Percentiles rank a stretch among this genome's conserved stretches.
phyloP scores from a whole-genome alignment of 129 eudicot species.

The Dittrichia graveolens region DNA sequence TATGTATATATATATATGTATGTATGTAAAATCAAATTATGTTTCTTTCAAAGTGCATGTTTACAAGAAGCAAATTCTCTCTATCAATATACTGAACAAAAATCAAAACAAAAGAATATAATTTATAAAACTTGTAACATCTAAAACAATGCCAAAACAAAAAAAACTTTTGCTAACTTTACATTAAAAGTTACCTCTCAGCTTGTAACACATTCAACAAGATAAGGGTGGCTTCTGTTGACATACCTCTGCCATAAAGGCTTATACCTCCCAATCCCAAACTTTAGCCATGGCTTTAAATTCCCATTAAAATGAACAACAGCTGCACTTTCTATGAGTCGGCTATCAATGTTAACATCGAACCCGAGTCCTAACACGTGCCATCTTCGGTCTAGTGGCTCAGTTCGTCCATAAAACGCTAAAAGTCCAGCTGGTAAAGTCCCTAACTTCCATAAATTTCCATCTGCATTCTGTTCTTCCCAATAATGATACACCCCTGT shows the following conservation, averaged over 20 bases:
- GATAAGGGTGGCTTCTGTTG: slow-evolving; percentile 55
- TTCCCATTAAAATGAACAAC: slow-evolving; percentile 86
- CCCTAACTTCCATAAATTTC: slow-evolving; percentile 80
- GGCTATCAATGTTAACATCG: slow-evolving; percentile 68
- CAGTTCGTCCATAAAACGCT: slow-evolving; percentile 78
- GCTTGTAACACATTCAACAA: slow-evolving; percentile 60
- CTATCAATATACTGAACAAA: slow-evolving; percentile 18
- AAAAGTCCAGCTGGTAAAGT: slow-evolving; percentile 90
- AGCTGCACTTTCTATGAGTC: slow-evolving; percentile 89
- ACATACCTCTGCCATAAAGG: slow-evolving; percentile 79
- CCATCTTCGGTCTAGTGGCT: slow-evolving; percentile 93
- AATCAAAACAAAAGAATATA: slow-evolving; percentile 24
- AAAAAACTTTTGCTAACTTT: slow-evolving; percentile 27
- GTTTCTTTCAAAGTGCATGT: slow-evolving; percentile 29
- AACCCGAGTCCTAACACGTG: slow-evolving; percentile 89
- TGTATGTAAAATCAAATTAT: slow-evolving; percentile 6
- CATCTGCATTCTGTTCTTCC: slow-evolving; percentile 66
- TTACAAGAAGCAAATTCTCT: slow-evolving; percentile 26
- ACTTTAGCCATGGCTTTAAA: slow-evolving; percentile 94
- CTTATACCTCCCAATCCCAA: slow-evolving; percentile 65
- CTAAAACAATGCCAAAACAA: slow-evolving; percentile 35
- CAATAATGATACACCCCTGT: slow-evolving; percentile 71
- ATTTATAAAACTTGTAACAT: slow-evolving; percentile 21
- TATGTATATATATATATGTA: no score
- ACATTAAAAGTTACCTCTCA: slow-evolving; percentile 36